These are phyloP conservation scores for Osmanthus fragrans DNA, from an alignment of 257 asterid genomes.

Conservation along the genomic window DNA sequence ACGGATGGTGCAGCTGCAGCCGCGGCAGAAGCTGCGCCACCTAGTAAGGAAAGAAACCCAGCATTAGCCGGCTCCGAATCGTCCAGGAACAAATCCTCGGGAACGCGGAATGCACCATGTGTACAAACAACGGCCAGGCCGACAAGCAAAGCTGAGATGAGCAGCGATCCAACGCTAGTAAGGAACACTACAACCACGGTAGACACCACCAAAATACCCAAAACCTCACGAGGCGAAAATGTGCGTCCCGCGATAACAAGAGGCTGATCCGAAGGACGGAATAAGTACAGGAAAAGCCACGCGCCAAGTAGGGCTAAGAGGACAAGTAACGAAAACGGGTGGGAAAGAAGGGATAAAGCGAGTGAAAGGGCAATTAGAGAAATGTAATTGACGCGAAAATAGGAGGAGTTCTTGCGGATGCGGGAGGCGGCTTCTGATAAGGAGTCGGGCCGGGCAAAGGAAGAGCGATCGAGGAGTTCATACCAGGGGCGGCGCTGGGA, in stretches of 20 bases:
- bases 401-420: slow-evolving; percentile 40
- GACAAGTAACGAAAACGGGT: slow-evolving; percentile 51
- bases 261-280: slow-evolving; percentile 50
- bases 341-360: slow-evolving; percentile 52
- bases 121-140: slow-evolving; percentile 45
- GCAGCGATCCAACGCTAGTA: slow-evolving; percentile 52
- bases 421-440: slow-evolving; percentile 56
- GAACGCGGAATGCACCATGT: slow-evolving; percentile 52
- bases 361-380: slow-evolving; percentile 41
- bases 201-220: slow-evolving; percentile 39
- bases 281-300: slow-evolving; percentile 50
- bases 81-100: slow-evolving; percentile 54
- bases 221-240: slow-evolving; percentile 48
- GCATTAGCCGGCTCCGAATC: slow-evolving; percentile 48
- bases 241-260: slow-evolving; percentile 44
- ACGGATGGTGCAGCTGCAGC: slow-evolving; percentile 52
- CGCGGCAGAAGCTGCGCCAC: slow-evolving; percentile 51
- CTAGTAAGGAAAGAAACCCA: slow-evolving; percentile 50
- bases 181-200: slow-evolving; percentile 50
- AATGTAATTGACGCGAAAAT: slow-evolving; percentile 53
- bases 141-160: slow-evolving; percentile 45
- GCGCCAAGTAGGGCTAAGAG: slow-evolving; percentile 41
- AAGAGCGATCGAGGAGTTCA: slow-evolving; percentile 49
- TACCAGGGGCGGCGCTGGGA: slow-evolving; percentile 58
- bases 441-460: slow-evolving; percentile 52